Conservation (phyloP, 2,329 filamentous ascomycete species). For the Epichloe brachyelytri region DNA sequence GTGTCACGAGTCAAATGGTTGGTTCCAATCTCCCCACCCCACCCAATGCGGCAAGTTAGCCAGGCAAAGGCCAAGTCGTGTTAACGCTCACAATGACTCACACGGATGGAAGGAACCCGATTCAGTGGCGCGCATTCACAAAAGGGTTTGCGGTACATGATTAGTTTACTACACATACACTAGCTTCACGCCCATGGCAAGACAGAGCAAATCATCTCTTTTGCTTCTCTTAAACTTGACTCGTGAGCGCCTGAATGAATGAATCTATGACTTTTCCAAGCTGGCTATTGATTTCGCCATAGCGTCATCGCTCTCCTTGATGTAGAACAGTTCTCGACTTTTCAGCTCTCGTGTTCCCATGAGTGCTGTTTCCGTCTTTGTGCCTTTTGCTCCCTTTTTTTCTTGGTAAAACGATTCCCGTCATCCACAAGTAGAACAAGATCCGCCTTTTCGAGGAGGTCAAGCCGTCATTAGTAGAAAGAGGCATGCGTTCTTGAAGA, state of each 20-base stretch:
- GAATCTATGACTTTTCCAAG: conserved; percentile 17
- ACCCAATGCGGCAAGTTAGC: too few species aligned
- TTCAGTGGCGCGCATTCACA: not conserved
- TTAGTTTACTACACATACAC: not conserved
- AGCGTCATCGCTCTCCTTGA: conserved; percentile 19
- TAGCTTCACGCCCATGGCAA: not conserved
- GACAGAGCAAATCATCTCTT: not conserved
- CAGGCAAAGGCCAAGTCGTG: too few species aligned
- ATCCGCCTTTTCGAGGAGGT: conserved; percentile 3
- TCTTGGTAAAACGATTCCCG: not conserved
- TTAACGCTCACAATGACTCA: not conserved
- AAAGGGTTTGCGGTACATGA: not conserved
- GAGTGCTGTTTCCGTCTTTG: not conserved
- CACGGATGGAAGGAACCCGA: not conserved
- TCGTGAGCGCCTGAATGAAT: not conserved
- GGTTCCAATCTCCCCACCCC: too few species aligned
- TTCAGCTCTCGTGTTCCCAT: not conserved
- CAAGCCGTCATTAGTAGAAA: not conserved
- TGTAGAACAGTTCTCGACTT: conserved; percentile 1
- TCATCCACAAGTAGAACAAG: not conserved
- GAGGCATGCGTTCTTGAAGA: not conserved
- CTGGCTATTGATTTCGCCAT: conserved; percentile 24
- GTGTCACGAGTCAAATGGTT: too few species aligned
- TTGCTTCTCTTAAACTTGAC: not conserved
- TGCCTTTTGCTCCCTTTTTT: not conserved